phyloP scores from a whole-genome alignment of 306 rosid genomes.

The Citrullus amarus region DNA sequence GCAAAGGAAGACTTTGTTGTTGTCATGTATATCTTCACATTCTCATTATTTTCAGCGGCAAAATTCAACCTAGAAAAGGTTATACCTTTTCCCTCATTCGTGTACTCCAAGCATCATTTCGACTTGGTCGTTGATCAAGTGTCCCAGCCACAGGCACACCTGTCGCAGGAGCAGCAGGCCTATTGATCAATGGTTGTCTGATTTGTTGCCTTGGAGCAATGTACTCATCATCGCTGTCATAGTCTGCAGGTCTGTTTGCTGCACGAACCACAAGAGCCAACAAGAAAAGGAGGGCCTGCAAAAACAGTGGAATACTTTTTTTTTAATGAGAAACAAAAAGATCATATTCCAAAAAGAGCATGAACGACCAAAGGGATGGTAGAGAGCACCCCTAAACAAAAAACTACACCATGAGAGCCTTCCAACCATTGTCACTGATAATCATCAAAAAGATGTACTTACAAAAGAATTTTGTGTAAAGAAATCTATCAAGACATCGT shows the following conservation, averaged over 20 bases:
- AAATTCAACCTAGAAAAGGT: background rate
- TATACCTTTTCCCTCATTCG: constrained; percentile 97
- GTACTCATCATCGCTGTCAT: constrained; percentile 91
- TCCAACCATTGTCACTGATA: no score
- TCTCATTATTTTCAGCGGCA: background rate
- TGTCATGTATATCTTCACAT: background rate
- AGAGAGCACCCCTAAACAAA: no score
- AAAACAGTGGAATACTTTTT: background rate
- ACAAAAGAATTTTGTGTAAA: no score
- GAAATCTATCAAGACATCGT: no score
- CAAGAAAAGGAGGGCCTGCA: constrained; percentile 85
- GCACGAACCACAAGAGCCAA: constrained; percentile 78
- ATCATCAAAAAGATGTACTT: no score
- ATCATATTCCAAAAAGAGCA: no score
- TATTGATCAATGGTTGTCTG: constrained; percentile 75
- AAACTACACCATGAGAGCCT: no score
- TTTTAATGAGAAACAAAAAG: no score
- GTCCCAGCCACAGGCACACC: constrained; percentile 73
- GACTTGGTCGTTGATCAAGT: constrained; percentile 54
- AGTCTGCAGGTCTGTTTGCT: constrained; percentile 58
- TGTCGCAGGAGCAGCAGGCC: constrained; percentile 55
- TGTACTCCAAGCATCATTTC: constrained; percentile 98
- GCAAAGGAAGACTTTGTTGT: background rate
- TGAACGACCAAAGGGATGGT: no score
- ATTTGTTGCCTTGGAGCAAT: constrained; percentile 58